phyloP scores from a whole-genome alignment of 2,329 filamentous ascomycete genomes.

The Ophiosphaerella herpotricha region DNA sequence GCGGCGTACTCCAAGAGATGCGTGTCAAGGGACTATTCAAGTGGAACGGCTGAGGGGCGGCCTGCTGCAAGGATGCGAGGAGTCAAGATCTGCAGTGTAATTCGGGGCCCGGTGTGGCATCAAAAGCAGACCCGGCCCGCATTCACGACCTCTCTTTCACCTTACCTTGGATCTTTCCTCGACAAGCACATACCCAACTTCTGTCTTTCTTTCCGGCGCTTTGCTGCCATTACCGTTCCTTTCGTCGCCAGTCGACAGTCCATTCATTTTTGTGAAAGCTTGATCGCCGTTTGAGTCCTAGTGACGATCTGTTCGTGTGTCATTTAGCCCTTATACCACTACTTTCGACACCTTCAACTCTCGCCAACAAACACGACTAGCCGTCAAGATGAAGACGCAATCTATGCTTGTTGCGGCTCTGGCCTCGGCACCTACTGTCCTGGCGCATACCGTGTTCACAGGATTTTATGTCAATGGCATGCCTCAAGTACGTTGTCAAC shows the following conservation, averaged over 20 bases:
- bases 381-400: constrained; percentile 40
- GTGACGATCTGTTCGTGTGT: constrained; percentile 36
- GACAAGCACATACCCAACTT: constrained; percentile 28
- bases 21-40: constrained; percentile 31
- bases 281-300: constrained; percentile 31
- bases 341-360: constrained; percentile 5
- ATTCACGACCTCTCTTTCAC: constrained; percentile 17
- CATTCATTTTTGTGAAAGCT: constrained; percentile 31
- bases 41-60: constrained; percentile 22
- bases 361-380: constrained; percentile 3
- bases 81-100: constrained; percentile 13
- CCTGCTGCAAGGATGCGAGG: constrained; percentile 17
- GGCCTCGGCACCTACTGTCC: constrained; percentile 36
- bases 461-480: constrained; percentile 42
- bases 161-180: constrained; percentile 27
- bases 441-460: constrained; percentile 46
- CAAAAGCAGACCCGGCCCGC: constrained; percentile 29
- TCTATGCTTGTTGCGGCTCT: constrained; percentile 38
- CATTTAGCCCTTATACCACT: constrained; percentile 17
- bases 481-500: constrained; percentile 27
- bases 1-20: constrained; percentile 21
- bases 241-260: constrained; percentile 46
- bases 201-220: constrained; percentile 38
- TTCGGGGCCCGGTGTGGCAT: constrained; percentile 16
- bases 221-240: constrained; percentile 37